Conservation (phyloP, 2,329 filamentous ascomycete species). For the Grosmannia serpens region DNA sequence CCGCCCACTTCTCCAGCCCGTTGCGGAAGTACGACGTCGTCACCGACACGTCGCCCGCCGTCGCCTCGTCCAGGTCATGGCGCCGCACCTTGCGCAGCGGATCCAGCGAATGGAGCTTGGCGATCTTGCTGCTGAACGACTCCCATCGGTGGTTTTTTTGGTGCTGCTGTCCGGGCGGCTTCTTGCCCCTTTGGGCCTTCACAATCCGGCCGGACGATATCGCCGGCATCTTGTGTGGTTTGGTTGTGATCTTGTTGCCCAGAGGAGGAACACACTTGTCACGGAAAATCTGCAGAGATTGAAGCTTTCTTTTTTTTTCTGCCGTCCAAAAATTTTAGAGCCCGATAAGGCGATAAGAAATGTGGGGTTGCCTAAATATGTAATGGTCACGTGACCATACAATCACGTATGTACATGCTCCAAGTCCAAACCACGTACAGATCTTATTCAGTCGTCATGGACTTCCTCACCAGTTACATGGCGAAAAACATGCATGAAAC, state of each 20-base stretch:
- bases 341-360: conserved; percentile 5
- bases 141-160: conserved; percentile 83
- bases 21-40: conserved; percentile 80
- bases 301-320: conserved; percentile 7
- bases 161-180: conserved; percentile 35
- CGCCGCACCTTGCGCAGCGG: conserved; percentile 82
- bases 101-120: conserved; percentile 80
- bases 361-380: too few species aligned
- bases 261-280: neutral
- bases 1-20: conserved; percentile 76
- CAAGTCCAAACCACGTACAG: too few species aligned
- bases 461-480: too few species aligned
- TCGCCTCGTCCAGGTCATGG: conserved; percentile 55
- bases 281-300: neutral
- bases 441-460: too few species aligned
- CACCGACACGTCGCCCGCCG: conserved; percentile 58
- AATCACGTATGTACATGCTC: neutral
- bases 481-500: too few species aligned
- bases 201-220: conserved; percentile 55
- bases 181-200: conserved; percentile 59
- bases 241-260: neutral
- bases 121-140: conserved; percentile 80
- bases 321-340: conserved; percentile 10
- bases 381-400: neutral
- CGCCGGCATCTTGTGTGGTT: conserved; percentile 40